phyloP scores from a whole-genome alignment of 768 basidiomycete genomes.

The Holtermanniella nyarrowii region DNA sequence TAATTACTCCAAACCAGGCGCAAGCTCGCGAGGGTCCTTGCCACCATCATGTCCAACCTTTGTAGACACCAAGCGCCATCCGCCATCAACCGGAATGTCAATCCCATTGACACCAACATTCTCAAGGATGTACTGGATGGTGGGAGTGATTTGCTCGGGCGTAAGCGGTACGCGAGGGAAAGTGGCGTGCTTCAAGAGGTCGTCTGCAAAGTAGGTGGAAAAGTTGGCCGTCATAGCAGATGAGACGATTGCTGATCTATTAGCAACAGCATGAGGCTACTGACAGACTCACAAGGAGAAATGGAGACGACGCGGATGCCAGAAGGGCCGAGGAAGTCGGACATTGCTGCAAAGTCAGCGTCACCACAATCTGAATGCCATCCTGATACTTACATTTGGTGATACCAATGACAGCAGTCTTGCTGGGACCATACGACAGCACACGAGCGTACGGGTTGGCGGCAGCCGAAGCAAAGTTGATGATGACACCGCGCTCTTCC shows the following conservation, averaged over 20 bases:
- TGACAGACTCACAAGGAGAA: no score
- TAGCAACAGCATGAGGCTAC: constrained; percentile 14
- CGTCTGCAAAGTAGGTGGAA: constrained; percentile 18
- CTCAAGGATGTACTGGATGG: constrained; percentile 19
- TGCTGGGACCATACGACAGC: constrained; percentile 3
- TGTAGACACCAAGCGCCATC: constrained; percentile 20
- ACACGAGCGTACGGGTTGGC: constrained; percentile 3
- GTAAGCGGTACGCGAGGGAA: constrained; percentile 19
- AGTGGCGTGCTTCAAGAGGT: constrained; percentile 18
- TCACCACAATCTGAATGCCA: no score
- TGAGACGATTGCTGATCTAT: constrained; percentile 18
- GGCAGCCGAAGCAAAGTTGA: constrained; percentile 7
- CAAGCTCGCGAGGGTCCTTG: constrained; percentile 16
- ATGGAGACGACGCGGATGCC: background rate
- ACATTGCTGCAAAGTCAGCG: no score
- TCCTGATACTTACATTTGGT: constrained; percentile 19
- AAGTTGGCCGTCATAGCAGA: constrained; percentile 23
- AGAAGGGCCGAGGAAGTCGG: background rate
- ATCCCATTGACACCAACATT: constrained; percentile 22
- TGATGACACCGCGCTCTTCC: constrained; percentile 8
- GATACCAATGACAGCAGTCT: constrained; percentile 22
- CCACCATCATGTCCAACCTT: constrained; percentile 20
- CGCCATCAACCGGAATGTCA: constrained; percentile 22
- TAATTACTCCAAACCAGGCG: constrained; percentile 32
- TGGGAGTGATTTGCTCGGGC: constrained; percentile 20